Conservation (phyloP, 2,329 filamentous ascomycete genomes). For the Zymoseptoria passerinii region DNA sequence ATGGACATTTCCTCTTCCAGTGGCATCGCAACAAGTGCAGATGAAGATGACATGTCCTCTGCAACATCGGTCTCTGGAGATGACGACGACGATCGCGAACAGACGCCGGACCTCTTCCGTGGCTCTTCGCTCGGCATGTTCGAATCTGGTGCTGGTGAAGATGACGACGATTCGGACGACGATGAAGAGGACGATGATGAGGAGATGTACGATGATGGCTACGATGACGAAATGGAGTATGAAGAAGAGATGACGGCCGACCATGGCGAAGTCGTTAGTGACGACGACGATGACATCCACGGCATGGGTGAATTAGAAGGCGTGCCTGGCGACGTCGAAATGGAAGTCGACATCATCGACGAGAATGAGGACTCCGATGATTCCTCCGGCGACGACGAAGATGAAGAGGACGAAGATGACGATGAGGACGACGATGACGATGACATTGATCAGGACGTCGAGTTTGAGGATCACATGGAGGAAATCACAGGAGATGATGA, state of each 20-base stretch:
- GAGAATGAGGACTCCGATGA: conserved; percentile 51
- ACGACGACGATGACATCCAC: conserved; percentile 75
- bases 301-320: conserved; percentile 68
- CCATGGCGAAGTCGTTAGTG: conserved; percentile 80
- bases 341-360: conserved; percentile 80
- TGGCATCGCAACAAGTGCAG: conserved; percentile 54
- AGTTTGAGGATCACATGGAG: conserved; percentile 44
- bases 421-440: conserved; percentile 51
- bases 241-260: conserved; percentile 76
- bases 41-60: conserved; percentile 81
- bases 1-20: conserved; percentile 58
- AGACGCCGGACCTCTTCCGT: conserved; percentile 93
- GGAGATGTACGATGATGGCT: conserved; percentile 89
- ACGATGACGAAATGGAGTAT: conserved; percentile 85
- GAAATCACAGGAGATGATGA: conserved; percentile 42
- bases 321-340: conserved; percentile 50
- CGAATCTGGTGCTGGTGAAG: conserved; percentile 71
- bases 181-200: conserved; percentile 58
- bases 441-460: conserved; percentile 47
- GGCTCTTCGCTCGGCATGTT: conserved; percentile 95
- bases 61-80: conserved; percentile 83
- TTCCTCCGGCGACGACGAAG: conserved; percentile 51
- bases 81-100: conserved; percentile 54
- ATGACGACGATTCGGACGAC: conserved; percentile 63
- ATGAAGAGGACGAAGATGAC: conserved; percentile 54